Evolutionary conservation across 441 rosid genomes (phyloP).

Genomic region (Arabidopsis lyrata): DNA sequence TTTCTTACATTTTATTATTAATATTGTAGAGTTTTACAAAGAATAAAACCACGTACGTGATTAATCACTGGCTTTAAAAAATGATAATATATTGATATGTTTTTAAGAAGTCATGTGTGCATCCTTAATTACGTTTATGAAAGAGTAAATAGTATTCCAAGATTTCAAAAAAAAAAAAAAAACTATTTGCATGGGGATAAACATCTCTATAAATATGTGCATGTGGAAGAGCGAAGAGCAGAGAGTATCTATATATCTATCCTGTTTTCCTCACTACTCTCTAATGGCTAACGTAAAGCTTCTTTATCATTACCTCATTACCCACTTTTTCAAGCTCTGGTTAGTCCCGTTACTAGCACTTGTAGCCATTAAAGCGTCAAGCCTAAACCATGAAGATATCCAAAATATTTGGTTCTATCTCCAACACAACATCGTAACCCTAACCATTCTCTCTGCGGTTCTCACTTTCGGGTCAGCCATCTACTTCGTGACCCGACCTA

Average conservation of each 20-base stretch:
- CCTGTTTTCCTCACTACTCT: background rate
- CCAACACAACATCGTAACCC: constrained; percentile 8
- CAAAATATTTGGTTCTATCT: constrained; percentile 9
- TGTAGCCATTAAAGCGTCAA: constrained; percentile 17
- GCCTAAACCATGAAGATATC: constrained; percentile 6
- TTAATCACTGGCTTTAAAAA: background rate
- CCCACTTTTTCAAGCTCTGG: constrained; percentile 26
- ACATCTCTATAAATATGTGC: constrained; percentile 17
- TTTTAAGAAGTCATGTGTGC: background rate
- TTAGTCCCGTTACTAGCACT: constrained; percentile 13
- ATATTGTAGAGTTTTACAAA: background rate
- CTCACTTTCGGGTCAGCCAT: background rate
- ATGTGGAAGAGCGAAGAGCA: background rate
- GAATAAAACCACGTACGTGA: constrained; percentile 8
- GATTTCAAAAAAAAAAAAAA: background rate
- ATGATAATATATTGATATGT: background rate
- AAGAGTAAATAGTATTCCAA: background rate
- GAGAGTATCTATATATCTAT: background rate
- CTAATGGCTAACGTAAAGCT: constrained; percentile 24
- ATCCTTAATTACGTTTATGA: constrained; percentile 17
- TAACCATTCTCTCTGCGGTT: background rate
- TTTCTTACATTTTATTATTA: background rate
- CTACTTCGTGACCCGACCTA: constrained; percentile 11
- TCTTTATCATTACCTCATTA: constrained; percentile 11
- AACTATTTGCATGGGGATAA: background rate